phyloP scores from a whole-genome alignment of 371 early-diverging fungal species.

The Apophysomyces sp. region DNA sequence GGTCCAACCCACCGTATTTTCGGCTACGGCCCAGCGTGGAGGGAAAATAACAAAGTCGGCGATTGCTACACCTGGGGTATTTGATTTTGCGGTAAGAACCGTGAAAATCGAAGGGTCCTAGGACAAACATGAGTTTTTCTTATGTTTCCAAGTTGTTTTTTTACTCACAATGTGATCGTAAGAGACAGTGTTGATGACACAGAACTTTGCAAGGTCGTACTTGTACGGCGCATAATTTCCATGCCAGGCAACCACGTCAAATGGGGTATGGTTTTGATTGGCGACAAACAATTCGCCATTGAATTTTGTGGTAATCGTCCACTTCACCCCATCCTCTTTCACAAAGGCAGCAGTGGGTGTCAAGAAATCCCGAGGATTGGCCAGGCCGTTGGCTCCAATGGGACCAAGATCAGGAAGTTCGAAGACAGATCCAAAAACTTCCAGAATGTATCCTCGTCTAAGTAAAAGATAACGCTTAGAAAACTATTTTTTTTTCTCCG shows the following conservation, averaged over 20 bases:
- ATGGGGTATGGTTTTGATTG: slow-evolving; percentile 84
- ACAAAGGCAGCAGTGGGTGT: slow-evolving; percentile 85
- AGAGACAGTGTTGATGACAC: slow-evolving; percentile 85
- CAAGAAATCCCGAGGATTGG: slow-evolving; percentile 92
- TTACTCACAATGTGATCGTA: slow-evolving; percentile 83
- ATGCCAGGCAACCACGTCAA: slow-evolving; percentile 98
- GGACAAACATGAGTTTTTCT: neutral
- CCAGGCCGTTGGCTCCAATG: slow-evolving; percentile 96
- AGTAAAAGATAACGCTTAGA: neutral
- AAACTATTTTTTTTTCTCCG: neutral
- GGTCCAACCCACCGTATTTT: slow-evolving; percentile 65
- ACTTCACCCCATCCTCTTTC: slow-evolving; percentile 55
- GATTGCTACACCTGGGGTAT: slow-evolving; percentile 85
- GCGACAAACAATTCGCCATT: slow-evolving; percentile 77
- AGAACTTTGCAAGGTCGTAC: slow-evolving; percentile 87
- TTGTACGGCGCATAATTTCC: slow-evolving; percentile 97
- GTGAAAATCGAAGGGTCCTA: slow-evolving; percentile 96
- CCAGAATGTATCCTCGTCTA: slow-evolving; percentile 88
- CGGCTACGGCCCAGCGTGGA: slow-evolving; percentile 94
- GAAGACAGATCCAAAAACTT: slow-evolving; percentile 87
- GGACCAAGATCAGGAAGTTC: slow-evolving; percentile 95
- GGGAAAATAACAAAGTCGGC: slow-evolving; percentile 98
- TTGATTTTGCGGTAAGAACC: slow-evolving; percentile 89
- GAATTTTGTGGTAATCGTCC: slow-evolving; percentile 81
- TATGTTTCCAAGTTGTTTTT: neutral